Evolutionary conservation across 805 yeast genomes (phyloP), one percentile per base, ranked within the genome.

Genomic region (Millerozyma acaciae): DNA sequence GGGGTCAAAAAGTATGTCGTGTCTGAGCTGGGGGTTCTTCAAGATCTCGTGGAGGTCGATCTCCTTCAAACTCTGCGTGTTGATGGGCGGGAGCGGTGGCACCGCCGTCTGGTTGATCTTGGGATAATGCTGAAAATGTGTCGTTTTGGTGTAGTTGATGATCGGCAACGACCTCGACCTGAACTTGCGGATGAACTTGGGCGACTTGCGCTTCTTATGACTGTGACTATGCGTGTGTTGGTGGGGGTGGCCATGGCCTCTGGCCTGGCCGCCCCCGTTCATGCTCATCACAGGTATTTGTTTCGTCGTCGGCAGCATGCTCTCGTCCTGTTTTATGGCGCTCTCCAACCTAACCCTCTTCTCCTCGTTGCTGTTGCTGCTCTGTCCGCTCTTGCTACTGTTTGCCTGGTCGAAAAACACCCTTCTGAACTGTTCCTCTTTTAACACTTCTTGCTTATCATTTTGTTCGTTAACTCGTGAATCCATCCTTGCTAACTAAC

Each of bases 1-100:
- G 12, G 96, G 94, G 62, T 89, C 96, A 53, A 89, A 89, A 9
- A 87, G 70, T 34, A 90, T 85, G 55, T 90, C 97, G 57, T 89
- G 97, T 43, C 97, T 75, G 36, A 89, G 66, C 55, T 87, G 96
- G 3, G 96, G 96, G 59, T 89, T 89, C 52, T 84, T 85, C 45
- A 89, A 69, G 33, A 90, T 89, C 52, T 87, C 95, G 41, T 84
- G 84, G 28, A 89, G 61, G 50, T 89, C 97, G 38, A 89, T 84
- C 54, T 87, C 96, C 46, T 81, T 78, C 44, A 89, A 69, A 20
- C 87, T 78, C 50, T 80, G 88, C 30, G 85, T 62, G 58, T 84
- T 84, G 29, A 85, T 85, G 1, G 96, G 96, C 3, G 96, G 96
- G 30, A 80, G 55, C 5, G 78, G 73, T 3, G 80, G 70, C 14